Base-by-base conservation (phyloP, 495 filamentous ascomycete genomes). In the Cercophora scortea region DNA sequence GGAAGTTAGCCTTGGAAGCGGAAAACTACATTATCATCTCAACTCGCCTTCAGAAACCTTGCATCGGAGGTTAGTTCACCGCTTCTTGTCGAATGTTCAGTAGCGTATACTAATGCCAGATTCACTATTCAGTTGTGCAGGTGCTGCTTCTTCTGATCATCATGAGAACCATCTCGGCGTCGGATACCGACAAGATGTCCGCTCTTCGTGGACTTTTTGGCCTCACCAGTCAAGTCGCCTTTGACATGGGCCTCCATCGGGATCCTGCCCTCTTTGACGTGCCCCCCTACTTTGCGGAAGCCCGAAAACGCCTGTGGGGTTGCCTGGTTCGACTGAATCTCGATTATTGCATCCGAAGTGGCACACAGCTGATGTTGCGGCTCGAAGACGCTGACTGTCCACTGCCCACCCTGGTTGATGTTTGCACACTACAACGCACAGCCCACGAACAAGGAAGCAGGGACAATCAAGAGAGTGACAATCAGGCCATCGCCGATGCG, bases 151-250 rank as follows among this genome's bases (percentile, higher is more conserved):
- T 61, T 0, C 7, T 61, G 1, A 45, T 54, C 6, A n/a, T 61
- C 12, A 39, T 54, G n/a, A 59, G 54, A 19, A 59, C 50, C 18
- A 61, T 61, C 32, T 59, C 50, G 8, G 53, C 59, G 1, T 59
- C 56, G 0, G 56, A 61, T 42, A 61, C 56, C 2, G 59, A 61
- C 44, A 59, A 59, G 47, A 51, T 56, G 10, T 56, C 59, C 42
- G 56, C 56, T n/a, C 16, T 59, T 6, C 16, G 59, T 42, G 42
- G 42, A 1, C 39, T 61, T 11, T 50, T 56, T 10, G 59, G 59
- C 7, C 33, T 61, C 11, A 51, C 53, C 2, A 58, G 25, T 35
- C 56, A 61, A 32, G 53, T 61, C 18, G 36, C 52, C 0, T 36
- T 42, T 15, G 59, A 39, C 35, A 61, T 61, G 59, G 59, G 59